phyloP scores from a whole-genome alignment of 176 grass and related monocot genomes.

The Oryza nivara region DNA sequence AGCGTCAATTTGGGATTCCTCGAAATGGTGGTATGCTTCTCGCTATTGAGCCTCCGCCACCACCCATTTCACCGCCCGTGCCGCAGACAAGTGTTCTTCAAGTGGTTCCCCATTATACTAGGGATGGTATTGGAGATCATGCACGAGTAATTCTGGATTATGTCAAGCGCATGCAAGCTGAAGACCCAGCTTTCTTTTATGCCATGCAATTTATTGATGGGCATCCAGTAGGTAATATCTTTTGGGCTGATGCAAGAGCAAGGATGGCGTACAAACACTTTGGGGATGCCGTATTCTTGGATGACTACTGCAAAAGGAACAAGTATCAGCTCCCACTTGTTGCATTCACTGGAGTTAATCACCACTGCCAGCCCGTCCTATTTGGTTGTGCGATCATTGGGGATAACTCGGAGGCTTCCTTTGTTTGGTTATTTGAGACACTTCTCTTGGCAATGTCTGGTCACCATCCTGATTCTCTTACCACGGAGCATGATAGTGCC shows the following conservation, averaged over 20 bases:
- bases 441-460: slow-evolving; percentile 63
- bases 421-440: slow-evolving; percentile 62
- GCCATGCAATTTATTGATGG: slow-evolving; percentile 60
- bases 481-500: slow-evolving; percentile 39
- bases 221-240: slow-evolving; percentile 55
- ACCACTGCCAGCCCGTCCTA: slow-evolving; percentile 61
- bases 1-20: slow-evolving; percentile 22
- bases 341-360: slow-evolving; percentile 58
- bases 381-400: slow-evolving; percentile 58
- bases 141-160: slow-evolving; percentile 54
- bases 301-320: slow-evolving; percentile 51
- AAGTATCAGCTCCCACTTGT: slow-evolving; percentile 52
- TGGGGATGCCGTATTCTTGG: slow-evolving; percentile 50
- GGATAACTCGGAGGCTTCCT: slow-evolving; percentile 54
- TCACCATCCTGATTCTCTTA: slow-evolving; percentile 51
- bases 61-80: not conserved
- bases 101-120: slow-evolving; percentile 18
- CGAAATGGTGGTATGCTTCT: slow-evolving; percentile 39
- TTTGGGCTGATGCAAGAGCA: slow-evolving; percentile 55
- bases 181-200: slow-evolving; percentile 62
- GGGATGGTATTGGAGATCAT: slow-evolving; percentile 46
- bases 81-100: slow-evolving; percentile 1
- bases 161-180: slow-evolving; percentile 64
- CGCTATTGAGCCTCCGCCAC: slow-evolving; percentile 32
- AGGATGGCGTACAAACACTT: slow-evolving; percentile 54